Base-by-base conservation (phyloP, 1,284 basidiomycete species). In the Leucocoprinus gongylophorus region DNA sequence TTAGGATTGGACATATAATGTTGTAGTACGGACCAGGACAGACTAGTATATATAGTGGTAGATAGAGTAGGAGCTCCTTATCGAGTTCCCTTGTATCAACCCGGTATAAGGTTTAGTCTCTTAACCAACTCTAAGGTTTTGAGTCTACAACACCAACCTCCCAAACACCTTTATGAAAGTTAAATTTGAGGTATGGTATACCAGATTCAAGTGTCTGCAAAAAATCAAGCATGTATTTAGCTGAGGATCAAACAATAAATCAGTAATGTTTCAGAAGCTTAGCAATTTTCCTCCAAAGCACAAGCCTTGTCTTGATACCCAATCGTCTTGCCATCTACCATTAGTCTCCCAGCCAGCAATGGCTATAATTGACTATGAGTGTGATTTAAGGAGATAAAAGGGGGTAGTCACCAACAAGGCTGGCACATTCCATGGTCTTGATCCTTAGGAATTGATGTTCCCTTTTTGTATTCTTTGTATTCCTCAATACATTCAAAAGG, bases 341-440 rank as follows among this genome's bases (percentile, higher is more conserved):
- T 72, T 56, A 3, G 80, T 85, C 60, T 89, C 86, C 81, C 85
- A 90, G 12, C 86, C 87, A 35, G 89, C 88, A 54, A 90, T 88
- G 1, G 87, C 90, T 90, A 56, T 32, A 28, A 40, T 48, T 23
- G 9, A 29, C 6, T 33, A 30, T 7, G 5, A 13, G 23, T 37
- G 15, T 20, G 20, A 21, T 9, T 20, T 18, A 7, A 51, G 33
- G 5, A 23, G 29, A 32, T 35, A n/a, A 28, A 37, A 18, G 23
- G 46, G 1, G 53, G 30, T 20, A 39, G 12, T 8, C 40, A 88
- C 87, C 87, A 50, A 91, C 83, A 8, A 91, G 69, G 1, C 86
- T 85, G 0, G 86, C 88, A 63, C 90, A 93, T 60, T 92, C 89
- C 85, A 93, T 91, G 2, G 87, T 85, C 60, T 91, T 87, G 37